Evolutionary conservation across 2,329 filamentous ascomycete genomes (phyloP), one percentile per base, ranked within the genome.

Genomic region (Aureobasidium musti): DNA sequence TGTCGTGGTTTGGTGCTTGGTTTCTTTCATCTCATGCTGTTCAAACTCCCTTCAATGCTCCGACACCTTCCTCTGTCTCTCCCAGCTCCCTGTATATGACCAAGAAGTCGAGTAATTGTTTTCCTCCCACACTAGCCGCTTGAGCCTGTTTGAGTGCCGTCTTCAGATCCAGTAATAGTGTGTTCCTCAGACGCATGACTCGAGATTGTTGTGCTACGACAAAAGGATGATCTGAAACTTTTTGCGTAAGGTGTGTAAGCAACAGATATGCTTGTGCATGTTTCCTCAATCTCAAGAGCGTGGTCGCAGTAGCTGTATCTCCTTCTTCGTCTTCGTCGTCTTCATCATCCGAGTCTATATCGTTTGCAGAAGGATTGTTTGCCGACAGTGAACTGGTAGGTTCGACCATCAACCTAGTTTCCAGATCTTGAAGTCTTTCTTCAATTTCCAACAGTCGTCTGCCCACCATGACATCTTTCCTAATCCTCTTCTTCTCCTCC

Each of bases 381-480:
- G 57, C 57, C 10, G 26, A 35, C 19, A 43, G 23, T 3, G 61
- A 37, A n/a, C 43, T 43, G 17, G 71, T 73, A 43, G 76, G 72
- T 26, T 71, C 72, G 28, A 91, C 79, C 53, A 86, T 83, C 30
- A 93, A 77, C 39, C 82, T 80, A 47, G 83, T 83, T 74, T 93
- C 91, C 52, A 93, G 75, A 64, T 85, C 83, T 6, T 81, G 79
- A 43, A 92, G 73, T 65, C 87, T 76, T 68, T 87, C 86, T 64
- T 89, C 86, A 21, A 90, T 78, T 74, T 92, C 90, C 33, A 93
- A 74, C 79, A 93, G 82, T 71, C 69, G 69, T 71, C 84, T 79
- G n/a, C 84, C 86, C 13, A 85, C 70, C 71, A 89, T 86, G 49
- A 94, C 88, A 60, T 88, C 82, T 14, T 79, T 78, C 67, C 87